phyloP scores from a whole-genome alignment of 257 asterid genomes.

The Pogostemon cablin region DNA sequence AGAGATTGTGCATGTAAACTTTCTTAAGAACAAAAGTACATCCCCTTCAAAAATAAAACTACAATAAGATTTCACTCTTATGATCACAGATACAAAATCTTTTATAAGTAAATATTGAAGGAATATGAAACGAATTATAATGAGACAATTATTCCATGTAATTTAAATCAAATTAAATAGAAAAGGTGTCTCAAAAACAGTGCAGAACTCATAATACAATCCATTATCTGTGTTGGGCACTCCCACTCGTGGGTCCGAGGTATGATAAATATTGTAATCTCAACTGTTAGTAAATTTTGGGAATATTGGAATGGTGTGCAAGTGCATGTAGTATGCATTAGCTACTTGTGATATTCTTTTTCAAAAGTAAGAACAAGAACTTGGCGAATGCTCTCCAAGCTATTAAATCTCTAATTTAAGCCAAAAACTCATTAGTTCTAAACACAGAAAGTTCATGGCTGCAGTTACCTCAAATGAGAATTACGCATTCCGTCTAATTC shows the following conservation, averaged over 20 bases:
- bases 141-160: neutral
- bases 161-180: too few relatives aligned
- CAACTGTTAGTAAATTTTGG: neutral
- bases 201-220: neutral
- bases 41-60: too few relatives aligned
- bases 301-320: neutral
- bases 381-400: neutral
- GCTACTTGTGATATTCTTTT: neutral
- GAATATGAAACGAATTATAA: too few relatives aligned
- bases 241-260: slow-evolving; percentile 1
- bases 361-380: neutral
- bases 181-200: too few relatives aligned
- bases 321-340: neutral
- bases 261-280: neutral
- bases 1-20: too few relatives aligned
- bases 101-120: neutral
- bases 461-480: slow-evolving; percentile 81
- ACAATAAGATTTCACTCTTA: too few relatives aligned
- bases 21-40: too few relatives aligned
- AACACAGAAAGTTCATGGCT: neutral
- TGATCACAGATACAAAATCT: neutral
- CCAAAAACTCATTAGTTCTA: neutral
- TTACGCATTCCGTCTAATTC: slow-evolving; percentile 91
- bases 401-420: neutral
- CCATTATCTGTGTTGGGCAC: neutral